Percentiles rank a stretch among this genome's conserved stretches.
Conservation (phyloP, 768 basidiomycete genomes). For the Russula sp. region DNA sequence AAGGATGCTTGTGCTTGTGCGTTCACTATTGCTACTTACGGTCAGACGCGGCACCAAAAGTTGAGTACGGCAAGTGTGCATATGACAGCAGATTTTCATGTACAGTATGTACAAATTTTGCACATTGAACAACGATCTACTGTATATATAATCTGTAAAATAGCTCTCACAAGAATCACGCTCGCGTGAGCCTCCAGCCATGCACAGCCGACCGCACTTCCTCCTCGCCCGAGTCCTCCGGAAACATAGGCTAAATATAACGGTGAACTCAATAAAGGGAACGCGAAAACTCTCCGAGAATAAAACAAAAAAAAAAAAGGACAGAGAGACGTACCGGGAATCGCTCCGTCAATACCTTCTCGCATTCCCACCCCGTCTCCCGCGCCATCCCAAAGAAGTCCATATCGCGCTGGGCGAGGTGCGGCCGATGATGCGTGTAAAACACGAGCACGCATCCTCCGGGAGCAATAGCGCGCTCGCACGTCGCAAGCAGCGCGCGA, state of each 20-base stretch:
- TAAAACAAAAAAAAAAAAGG: neutral
- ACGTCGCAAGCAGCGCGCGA: constrained; percentile 69
- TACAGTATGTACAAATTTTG: too few relatives aligned
- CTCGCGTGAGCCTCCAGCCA: constrained; percentile 60
- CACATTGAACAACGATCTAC: neutral
- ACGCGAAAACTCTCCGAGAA: neutral
- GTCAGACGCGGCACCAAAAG: too few relatives aligned
- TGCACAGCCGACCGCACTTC: constrained; percentile 74
- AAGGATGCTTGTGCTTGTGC: too few relatives aligned
- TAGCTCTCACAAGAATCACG: neutral
- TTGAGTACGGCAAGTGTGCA: too few relatives aligned
- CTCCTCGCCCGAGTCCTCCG: constrained; percentile 75
- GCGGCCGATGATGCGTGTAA: constrained; percentile 84
- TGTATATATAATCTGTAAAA: neutral
- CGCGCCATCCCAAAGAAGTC: constrained; percentile 67
- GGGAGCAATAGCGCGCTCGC: constrained; percentile 37
- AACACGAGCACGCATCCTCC: constrained; percentile 59
- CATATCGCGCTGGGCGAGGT: constrained; percentile 75
- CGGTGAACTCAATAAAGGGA: neutral
- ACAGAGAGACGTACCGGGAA: constrained; percentile 46
- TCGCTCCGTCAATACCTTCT: constrained; percentile 55
- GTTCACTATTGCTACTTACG: too few relatives aligned
- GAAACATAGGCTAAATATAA: constrained; percentile 74
- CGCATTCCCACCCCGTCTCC: constrained; percentile 60
- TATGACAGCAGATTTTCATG: too few relatives aligned